Evolutionary conservation across 192 early-diverging fungal species (phyloP), one percentile per base, ranked within the genome.

Genomic region (Coemansia nantahalensis): DNA sequence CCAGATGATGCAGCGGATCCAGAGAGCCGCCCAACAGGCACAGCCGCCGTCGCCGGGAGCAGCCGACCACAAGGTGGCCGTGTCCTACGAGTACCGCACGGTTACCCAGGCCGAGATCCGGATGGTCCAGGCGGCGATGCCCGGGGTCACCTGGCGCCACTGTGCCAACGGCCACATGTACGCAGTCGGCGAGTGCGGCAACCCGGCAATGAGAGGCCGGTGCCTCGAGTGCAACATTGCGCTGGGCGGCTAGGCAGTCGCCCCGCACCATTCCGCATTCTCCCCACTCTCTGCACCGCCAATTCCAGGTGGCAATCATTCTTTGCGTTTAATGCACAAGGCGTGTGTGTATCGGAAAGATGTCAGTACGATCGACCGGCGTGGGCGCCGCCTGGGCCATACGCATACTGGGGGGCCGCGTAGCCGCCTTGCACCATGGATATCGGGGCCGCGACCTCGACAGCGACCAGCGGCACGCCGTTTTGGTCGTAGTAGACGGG

Each of bases 171-270:
- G 52, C 12, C 70, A 74, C 18, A 10, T 44, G 12, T 74, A 61
- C 24, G 70, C 70, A 10, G 63, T 74, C 26, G 63, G 63, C 44
- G 63, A 66, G 12, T 74, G 70, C 26, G 70, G 70, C 15, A 56
- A 13, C 1, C 34, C 70, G 2, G 47, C 30, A 5, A 46, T 21
- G 6, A 41, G 9, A 4, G 51, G 56, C n/a, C 15, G n/a, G 2
- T 70, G 68, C 31, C 31, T 70, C 14, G 68, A 63, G 35, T 74
- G 59, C 59, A 62, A 52, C 40, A 30, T 19, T 23, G n/a, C 8
- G 0, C 22, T 70, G n/a, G 50, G 26, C 12, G 38, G 39, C 46
- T 41, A 18, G n/a, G 31, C n/a, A n/a, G n/a, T n/a, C n/a, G n/a
- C n/a, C n/a, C n/a, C n/a, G n/a, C n/a, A n/a, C n/a, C n/a, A n/a